Conservation (phyloP, 164 flowering plant species). For the Umbellularia californica region DNA sequence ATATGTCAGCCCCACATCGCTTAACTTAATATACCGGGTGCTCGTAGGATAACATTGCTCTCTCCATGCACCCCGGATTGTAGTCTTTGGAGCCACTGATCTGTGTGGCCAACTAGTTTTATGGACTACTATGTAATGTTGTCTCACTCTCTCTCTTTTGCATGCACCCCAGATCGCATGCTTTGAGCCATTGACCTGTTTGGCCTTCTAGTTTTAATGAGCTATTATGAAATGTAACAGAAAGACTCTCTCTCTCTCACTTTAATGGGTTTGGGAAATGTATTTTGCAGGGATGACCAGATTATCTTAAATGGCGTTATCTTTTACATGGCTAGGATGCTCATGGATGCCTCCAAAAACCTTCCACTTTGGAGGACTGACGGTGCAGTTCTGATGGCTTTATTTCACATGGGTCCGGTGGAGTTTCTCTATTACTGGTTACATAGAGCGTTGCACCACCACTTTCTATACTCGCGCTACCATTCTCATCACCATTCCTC, state of each 20-base stretch:
- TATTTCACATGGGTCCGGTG: conserved; percentile 39
- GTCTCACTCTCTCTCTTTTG: no score
- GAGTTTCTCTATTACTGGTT: conserved; percentile 50
- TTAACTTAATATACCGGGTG: no score
- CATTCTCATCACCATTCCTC: conserved; percentile 55
- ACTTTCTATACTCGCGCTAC: conserved; percentile 41
- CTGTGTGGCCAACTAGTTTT: no score
- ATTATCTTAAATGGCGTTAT: conserved; percentile 21
- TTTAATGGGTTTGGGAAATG: background rate
- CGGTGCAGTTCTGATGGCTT: conserved; percentile 21
- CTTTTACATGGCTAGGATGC: conserved; percentile 8
- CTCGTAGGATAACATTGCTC: no score
- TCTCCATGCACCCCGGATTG: no score
- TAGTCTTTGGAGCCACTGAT: no score
- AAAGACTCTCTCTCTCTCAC: background rate
- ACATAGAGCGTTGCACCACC: conserved; percentile 51
- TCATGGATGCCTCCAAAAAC: conserved; percentile 3
- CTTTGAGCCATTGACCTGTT: no score
- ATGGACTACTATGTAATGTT: no score
- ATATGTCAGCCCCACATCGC: no score
- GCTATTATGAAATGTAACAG: no score
- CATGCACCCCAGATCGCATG: no score
- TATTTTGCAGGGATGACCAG: conserved; percentile 31
- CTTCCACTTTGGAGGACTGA: conserved; percentile 37
- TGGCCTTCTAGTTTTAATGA: no score